phyloP scores from a whole-genome alignment of 2,329 filamentous ascomycete genomes.

The Pseudogymnoascus sp. region DNA sequence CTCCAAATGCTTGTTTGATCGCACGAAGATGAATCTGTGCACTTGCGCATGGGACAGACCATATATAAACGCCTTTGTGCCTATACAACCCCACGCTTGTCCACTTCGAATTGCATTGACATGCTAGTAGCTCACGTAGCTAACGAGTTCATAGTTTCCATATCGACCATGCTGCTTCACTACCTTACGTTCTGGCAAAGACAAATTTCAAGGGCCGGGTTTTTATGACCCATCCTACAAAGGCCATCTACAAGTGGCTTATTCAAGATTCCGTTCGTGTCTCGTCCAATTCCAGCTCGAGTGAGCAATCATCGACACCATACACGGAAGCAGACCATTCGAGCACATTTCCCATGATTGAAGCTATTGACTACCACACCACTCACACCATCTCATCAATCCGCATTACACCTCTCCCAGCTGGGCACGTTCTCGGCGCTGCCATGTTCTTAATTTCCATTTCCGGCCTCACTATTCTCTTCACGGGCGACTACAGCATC shows the following conservation, averaged over 20 bases:
- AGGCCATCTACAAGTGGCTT: constrained; percentile 99
- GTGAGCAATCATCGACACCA: constrained; percentile 63
- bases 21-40: constrained; percentile 25
- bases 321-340: constrained; percentile 95
- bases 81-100: neutral
- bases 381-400: constrained; percentile 97
- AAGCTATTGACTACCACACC: constrained; percentile 96
- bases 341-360: constrained; percentile 86
- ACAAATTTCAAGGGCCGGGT: constrained; percentile 95
- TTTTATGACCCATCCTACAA: constrained; percentile 98
- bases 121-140: constrained; percentile 11
- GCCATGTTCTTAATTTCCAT: constrained; percentile 99
- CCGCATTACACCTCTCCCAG: constrained; percentile 91
- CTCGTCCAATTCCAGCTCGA: constrained; percentile 49
- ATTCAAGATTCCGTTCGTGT: constrained; percentile 96
- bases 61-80: neutral
- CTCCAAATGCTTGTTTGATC: constrained; percentile 28
- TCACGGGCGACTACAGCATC: constrained; percentile 94
- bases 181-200: constrained; percentile 95
- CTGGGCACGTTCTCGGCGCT: constrained; percentile 93
- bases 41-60: constrained; percentile 12
- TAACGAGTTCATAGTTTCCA: constrained; percentile 67
- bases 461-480: constrained; percentile 90
- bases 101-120: neutral
- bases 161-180: constrained; percentile 94